Base-by-base conservation (phyloP, 108 stramenopile species). In the Skeletonema costatum region DNA sequence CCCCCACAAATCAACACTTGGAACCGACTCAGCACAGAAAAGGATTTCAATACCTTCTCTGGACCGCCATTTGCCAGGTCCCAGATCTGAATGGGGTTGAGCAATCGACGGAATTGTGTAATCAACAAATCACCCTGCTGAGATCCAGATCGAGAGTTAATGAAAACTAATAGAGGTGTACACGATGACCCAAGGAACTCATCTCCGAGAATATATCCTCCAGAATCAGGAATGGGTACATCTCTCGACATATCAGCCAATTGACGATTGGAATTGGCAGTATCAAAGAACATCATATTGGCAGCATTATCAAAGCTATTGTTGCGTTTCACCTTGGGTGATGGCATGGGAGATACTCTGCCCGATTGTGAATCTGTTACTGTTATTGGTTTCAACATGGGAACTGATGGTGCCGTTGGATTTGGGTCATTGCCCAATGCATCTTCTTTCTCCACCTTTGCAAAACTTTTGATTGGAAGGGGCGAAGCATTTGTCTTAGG, bases 21-120 rank as follows among this genome's bases (percentile, higher is more conserved):
- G 12, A 94, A 76, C 12, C 87, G 73, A 56, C 78, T 87, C 11
- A 97, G 75, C 14, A 66, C 83, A 38, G 83, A 81, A 73, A 93
- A 94, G 9, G 90, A 90, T 72, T 88, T 83, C 56, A 97, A 72
- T n/a, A 93, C 69, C 53, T 77, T 83, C 53, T 93, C 91, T 32
- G 95, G 97, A 9, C 86, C 76, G n/a, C 95, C 92, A 38, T 88
- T 68, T 13, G 88, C 93, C 19, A 97, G 73, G 69, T 97, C 97
- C 90, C 93, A 96, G 10, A 97, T 87, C 85, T 97, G 97, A 60
- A 94, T 91, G 5, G 93, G 94, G 81, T 95, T 95, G 53, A 97
- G 62, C 17, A 95, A 64, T 4, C 90, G 84, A 29, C 89, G 85
- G 36, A 97, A 82, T 76, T 97, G 96, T 10, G 85, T 82, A 48